Conservation (phyloP, 2,329 filamentous ascomycete genomes). For the Beauveria pseudobassiana region DNA sequence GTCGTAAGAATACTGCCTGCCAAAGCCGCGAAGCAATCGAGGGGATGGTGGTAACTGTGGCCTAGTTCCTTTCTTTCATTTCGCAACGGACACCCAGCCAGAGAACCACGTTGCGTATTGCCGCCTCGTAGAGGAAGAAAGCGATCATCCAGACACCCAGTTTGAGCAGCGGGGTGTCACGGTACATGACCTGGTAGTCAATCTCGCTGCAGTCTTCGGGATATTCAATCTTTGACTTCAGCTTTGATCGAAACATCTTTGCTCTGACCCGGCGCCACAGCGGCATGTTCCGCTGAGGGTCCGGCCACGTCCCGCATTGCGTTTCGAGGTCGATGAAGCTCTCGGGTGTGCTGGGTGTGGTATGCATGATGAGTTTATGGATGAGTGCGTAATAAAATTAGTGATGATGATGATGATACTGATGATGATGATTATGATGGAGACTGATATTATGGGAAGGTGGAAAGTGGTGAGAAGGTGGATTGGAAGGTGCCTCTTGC, state of each 20-base stretch:
- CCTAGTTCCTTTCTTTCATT: background rate
- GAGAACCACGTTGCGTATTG: background rate
- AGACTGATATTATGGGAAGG: background rate
- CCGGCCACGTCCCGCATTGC: too few species aligned
- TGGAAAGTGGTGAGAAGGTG: too few species aligned
- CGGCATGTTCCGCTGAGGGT: background rate
- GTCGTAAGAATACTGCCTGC: slow-evolving; percentile 11
- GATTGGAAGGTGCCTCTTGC: too few species aligned
- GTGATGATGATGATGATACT: too few species aligned
- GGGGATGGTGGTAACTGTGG: background rate
- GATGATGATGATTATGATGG: too few species aligned
- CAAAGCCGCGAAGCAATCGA: background rate
- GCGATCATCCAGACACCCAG: background rate
- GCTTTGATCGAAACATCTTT: slow-evolving; percentile 14
- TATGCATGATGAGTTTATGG: too few species aligned
- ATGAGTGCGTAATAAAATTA: too few species aligned
- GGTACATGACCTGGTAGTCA: slow-evolving; percentile 12
- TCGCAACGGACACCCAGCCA: background rate
- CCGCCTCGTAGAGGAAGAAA: background rate
- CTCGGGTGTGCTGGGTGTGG: too few species aligned
- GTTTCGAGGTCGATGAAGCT: too few species aligned
- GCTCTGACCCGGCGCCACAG: background rate
- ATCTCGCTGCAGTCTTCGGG: slow-evolving; percentile 14
- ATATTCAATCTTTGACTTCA: slow-evolving; percentile 18
- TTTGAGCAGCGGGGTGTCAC: background rate